Evolutionary conservation across 2,329 filamentous ascomycete species (phyloP).

Genomic region (Sporothrix humicola): DNA sequence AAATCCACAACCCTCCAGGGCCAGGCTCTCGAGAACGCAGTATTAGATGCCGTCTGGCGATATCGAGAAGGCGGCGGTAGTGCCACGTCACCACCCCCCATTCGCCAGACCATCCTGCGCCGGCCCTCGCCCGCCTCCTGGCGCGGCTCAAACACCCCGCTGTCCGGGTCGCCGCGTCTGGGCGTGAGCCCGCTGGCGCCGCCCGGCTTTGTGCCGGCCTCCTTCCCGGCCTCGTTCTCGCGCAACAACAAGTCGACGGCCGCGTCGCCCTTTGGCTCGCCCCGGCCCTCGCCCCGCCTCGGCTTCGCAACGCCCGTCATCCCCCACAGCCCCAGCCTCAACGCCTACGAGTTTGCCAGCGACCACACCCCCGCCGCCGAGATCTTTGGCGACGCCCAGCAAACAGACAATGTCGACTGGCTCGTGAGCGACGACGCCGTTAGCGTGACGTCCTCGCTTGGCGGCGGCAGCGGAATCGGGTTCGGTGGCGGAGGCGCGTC

Average conservation of each 20-base stretch:
- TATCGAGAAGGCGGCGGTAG: slow-evolving; percentile 70
- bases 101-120: slow-evolving; percentile 87
- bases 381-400: slow-evolving; percentile 83
- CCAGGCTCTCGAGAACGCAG: slow-evolving; percentile 81
- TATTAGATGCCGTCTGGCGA: slow-evolving; percentile 89
- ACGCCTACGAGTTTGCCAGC: slow-evolving; percentile 91
- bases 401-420: slow-evolving; percentile 96
- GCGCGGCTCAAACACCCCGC: slow-evolving; percentile 81
- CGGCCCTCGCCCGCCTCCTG: slow-evolving; percentile 92
- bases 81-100: slow-evolving; percentile 77
- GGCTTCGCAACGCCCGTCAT: slow-evolving; percentile 88
- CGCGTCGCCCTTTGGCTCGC: slow-evolving; percentile 90
- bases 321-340: slow-evolving; percentile 90
- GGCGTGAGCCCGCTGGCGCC: slow-evolving; percentile 83
- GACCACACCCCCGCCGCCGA: slow-evolving; percentile 81
- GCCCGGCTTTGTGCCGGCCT: slow-evolving; percentile 78
- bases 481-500: slow-evolving; percentile 65
- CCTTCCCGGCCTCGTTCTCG: slow-evolving; percentile 72
- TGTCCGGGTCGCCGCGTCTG: slow-evolving; percentile 81
- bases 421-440: slow-evolving; percentile 86
- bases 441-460: slow-evolving; percentile 76
- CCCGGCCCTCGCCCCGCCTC: slow-evolving; percentile 87
- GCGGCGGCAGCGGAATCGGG: slow-evolving; percentile 77
- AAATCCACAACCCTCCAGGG: slow-evolving; percentile 78
- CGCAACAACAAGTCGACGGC: slow-evolving; percentile 73